Evolutionary conservation across 1,284 basidiomycete genomes (phyloP), one percentile per base, ranked within the genome.

Genomic region (Somion occarium): DNA sequence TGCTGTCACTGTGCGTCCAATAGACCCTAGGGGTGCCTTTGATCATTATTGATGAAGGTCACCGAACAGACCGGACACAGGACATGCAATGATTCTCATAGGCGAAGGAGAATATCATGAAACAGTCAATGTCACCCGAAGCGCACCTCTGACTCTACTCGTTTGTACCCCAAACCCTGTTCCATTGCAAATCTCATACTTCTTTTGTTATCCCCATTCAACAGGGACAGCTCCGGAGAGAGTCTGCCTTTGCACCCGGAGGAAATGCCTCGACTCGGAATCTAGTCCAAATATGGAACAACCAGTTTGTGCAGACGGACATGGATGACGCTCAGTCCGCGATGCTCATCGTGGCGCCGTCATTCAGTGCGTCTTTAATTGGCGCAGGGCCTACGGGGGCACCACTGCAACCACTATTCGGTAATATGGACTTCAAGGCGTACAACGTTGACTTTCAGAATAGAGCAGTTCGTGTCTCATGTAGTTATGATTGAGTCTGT

Each of bases 371-470:
- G 1, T 71, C 79, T 15, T 64, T 82, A 37, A 81, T 82, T 47
- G 79, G 79, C 3, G 74, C 78, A 2, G 79, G 80, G 1, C 72
- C 79, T 1, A 77, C 73, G 12, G 80, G 79, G 1, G 78, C 79
- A 0, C 77, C 79, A 2, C 63, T 78, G 7, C 79, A 81, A 55
- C 73, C 76, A 0, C 62, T 71, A 2, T 82, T 80, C 53, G 83
- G 83, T 0, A 81, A 72, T 50, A 59, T 61, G 9, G 75, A 86
- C 58, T 83, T 86, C 67, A 83, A 71, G 58, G 77, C 73, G 7
- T 85, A 86, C 58, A 85, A 85, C 57, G 78, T 87, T 56, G 73
- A 85, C 60, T 82, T 85, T 53, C 72, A 83, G 56, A 87, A 87
- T 57, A 71, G 78, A 52, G 83, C 82, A 15, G 83, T 83, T 54